Conservation (phyloP, 2,329 filamentous ascomycete species). For the Colletotrichum horii region DNA sequence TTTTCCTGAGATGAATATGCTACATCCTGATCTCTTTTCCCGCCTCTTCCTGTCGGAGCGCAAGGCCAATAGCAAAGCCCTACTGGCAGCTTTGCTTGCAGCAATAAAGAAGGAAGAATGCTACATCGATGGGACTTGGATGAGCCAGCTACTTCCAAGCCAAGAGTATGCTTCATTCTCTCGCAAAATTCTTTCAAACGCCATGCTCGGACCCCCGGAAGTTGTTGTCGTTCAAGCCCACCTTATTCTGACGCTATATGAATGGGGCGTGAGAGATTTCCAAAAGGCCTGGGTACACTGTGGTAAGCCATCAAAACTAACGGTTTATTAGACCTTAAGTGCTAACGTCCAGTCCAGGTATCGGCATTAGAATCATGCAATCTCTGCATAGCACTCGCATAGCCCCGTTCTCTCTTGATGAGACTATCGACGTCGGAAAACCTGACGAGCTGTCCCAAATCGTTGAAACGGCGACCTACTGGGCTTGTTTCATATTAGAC, state of each 20-base stretch:
- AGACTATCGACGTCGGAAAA: background rate
- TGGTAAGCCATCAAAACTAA: background rate
- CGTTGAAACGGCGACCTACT: background rate
- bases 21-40: background rate
- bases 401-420: background rate
- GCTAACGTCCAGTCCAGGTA: background rate
- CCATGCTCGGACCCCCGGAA: background rate
- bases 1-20: background rate
- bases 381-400: background rate
- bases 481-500: background rate
- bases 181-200: background rate
- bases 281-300: background rate
- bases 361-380: background rate
- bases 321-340: background rate
- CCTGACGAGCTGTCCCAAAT: background rate
- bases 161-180: background rate
- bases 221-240: background rate
- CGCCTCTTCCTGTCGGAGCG: background rate
- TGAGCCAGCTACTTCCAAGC: background rate
- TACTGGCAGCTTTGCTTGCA: background rate
- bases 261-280: background rate
- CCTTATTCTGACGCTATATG: background rate
- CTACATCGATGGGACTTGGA: background rate
- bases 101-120: background rate
- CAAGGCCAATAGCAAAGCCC: background rate